phyloP scores from a whole-genome alignment of 2,329 filamentous ascomycete genomes.

The Aspergillus spinulosporus region DNA sequence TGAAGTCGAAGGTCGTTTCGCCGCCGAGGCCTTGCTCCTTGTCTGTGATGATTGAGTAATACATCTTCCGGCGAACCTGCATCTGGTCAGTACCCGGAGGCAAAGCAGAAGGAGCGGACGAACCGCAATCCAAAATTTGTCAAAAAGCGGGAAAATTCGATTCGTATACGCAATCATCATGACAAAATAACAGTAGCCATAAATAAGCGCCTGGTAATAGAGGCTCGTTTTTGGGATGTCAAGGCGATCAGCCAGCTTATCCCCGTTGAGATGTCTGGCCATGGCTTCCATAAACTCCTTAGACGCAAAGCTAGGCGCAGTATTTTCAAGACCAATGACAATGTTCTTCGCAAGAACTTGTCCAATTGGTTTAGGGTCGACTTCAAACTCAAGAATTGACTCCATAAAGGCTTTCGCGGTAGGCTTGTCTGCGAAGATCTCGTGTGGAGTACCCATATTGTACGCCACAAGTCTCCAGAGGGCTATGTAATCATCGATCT shows the following conservation, averaged over 20 bases:
- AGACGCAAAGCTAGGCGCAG: conserved; percentile 65
- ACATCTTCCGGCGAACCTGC: conserved; percentile 49
- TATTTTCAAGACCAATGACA: conserved; percentile 65
- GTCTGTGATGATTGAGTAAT: conserved; percentile 63
- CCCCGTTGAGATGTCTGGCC: conserved; percentile 69
- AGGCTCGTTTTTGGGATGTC: conserved; percentile 57
- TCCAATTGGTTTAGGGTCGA: conserved; percentile 64
- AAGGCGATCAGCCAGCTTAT: conserved; percentile 60
- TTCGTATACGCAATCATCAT: conserved; percentile 51
- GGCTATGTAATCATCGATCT: conserved; percentile 69
- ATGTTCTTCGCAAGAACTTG: conserved; percentile 72
- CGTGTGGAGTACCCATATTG: conserved; percentile 67
- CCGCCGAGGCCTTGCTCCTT: conserved; percentile 64
- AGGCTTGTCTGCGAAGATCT: conserved; percentile 57
- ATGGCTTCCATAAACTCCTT: conserved; percentile 67
- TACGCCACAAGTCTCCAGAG: conserved; percentile 75
- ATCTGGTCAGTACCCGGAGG: neutral
- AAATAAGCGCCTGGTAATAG: conserved; percentile 62
- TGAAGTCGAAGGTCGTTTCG: conserved; percentile 67
- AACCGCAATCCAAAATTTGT: conserved; percentile 55
- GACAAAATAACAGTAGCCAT: conserved; percentile 67
- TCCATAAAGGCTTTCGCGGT: conserved; percentile 67
- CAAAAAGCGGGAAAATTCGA: conserved; percentile 51
- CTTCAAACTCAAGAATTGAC: conserved; percentile 64
- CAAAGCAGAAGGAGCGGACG: conserved; percentile 13